Evolutionary conservation across 2,329 filamentous ascomycete genomes (phyloP).

Genomic region (Thelonectria olida): DNA sequence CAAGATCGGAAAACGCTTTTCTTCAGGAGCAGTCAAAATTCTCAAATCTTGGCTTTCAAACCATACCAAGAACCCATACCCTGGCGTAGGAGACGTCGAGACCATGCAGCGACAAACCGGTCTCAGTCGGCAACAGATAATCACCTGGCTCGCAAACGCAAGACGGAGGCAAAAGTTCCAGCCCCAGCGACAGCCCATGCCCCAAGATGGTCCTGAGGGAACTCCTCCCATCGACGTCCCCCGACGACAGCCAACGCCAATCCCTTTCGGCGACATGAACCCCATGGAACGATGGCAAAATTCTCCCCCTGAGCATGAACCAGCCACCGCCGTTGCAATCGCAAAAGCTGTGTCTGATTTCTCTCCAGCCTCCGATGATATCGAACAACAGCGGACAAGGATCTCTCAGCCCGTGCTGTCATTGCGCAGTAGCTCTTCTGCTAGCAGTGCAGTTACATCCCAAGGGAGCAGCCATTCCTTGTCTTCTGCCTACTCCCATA

Average conservation of each 20-base stretch:
- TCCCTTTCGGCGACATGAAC: constrained; percentile 19
- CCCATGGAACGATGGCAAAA: constrained; percentile 38
- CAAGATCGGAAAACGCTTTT: constrained; percentile 36
- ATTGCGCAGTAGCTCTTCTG: constrained; percentile 50
- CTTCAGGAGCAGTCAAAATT: constrained; percentile 25
- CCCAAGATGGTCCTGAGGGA: background rate
- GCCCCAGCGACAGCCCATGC: constrained; percentile 65
- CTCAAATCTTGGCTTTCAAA: constrained; percentile 30
- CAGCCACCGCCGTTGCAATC: constrained; percentile 33
- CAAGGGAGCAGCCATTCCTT: constrained; percentile 59
- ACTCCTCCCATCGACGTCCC: constrained; percentile 64
- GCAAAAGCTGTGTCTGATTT: constrained; percentile 27
- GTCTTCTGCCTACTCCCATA: constrained; percentile 54
- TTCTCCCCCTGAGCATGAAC: constrained; percentile 40
- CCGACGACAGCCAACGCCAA: constrained; percentile 45
- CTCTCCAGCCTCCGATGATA: background rate
- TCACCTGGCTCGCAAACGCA: constrained; percentile 88
- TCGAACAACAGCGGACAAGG: background rate
- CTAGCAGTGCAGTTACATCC: constrained; percentile 63
- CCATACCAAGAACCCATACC: constrained; percentile 74
- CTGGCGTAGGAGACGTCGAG: constrained; percentile 83
- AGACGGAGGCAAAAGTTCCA: constrained; percentile 77
- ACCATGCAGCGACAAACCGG: constrained; percentile 75
- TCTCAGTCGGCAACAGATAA: constrained; percentile 79
- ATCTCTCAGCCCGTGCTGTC: background rate